A percentile compares a stretch with the other conserved stretches of the same genome.
phyloP scores from a whole-genome alignment of 2,329 filamentous ascomycete species.

The Ceratocystis huliohia region DNA sequence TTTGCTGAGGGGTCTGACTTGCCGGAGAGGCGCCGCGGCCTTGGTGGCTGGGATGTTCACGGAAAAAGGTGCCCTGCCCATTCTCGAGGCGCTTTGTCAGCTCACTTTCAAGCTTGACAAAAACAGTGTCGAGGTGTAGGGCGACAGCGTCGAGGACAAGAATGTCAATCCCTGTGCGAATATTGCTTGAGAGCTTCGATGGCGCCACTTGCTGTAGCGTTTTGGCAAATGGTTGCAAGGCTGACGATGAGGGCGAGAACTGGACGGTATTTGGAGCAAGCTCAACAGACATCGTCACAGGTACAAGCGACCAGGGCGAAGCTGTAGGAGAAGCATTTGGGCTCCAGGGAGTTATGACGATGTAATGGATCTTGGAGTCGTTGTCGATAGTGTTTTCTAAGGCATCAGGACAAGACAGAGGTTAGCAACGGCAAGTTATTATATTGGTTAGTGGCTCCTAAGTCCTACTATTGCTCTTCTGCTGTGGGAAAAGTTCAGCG shows the following conservation, averaged over 20 bases:
- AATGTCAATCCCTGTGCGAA: slow-evolving; percentile 70
- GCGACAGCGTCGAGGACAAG: slow-evolving; percentile 69
- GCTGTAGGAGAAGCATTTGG: slow-evolving; percentile 47
- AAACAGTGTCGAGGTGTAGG: slow-evolving; percentile 69
- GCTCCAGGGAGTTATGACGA: slow-evolving; percentile 63
- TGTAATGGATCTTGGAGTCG: slow-evolving; percentile 40
- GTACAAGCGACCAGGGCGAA: slow-evolving; percentile 72
- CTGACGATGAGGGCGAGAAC: slow-evolving; percentile 58
- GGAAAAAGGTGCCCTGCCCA: slow-evolving; percentile 70
- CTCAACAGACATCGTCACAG: slow-evolving; percentile 51
- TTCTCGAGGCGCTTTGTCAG: slow-evolving; percentile 68
- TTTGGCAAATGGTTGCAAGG: slow-evolving; percentile 67
- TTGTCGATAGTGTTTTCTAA: slow-evolving; percentile 28
- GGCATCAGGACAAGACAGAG: slow-evolving; percentile 20
- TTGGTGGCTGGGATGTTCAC: slow-evolving; percentile 37
- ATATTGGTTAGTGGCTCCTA: neutral
- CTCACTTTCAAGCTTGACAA: slow-evolving; percentile 72
- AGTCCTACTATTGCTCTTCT: slow-evolving; percentile 9
- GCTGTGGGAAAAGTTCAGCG: slow-evolving; percentile 58
- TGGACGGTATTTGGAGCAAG: slow-evolving; percentile 67
- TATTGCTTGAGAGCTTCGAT: slow-evolving; percentile 58
- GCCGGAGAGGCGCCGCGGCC: slow-evolving; percentile 8
- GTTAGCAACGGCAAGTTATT: slow-evolving; percentile 21
- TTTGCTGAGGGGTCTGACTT: slow-evolving; percentile 37
- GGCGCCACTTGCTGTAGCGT: slow-evolving; percentile 60